These are phyloP conservation scores for Kodamaea kakaduensis DNA, from an alignment of 805 yeast genomes.

Conservation along the genomic window DNA sequence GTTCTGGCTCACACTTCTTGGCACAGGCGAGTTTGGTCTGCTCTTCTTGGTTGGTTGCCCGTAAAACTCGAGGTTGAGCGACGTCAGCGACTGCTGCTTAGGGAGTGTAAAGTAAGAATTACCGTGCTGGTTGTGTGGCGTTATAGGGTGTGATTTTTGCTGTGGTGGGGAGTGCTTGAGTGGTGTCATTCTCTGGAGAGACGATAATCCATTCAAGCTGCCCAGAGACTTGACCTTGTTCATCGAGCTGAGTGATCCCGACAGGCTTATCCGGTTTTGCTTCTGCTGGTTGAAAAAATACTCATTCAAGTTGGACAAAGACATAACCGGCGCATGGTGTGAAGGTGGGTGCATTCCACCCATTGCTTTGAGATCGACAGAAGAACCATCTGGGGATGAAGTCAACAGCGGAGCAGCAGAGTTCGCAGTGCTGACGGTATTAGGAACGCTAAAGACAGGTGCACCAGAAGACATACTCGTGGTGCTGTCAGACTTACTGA, in stretches of 20 bases:
- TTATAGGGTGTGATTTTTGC: slow-evolving; percentile 9
- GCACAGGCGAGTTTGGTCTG: slow-evolving; percentile 44
- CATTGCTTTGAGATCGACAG: slow-evolving; percentile 8
- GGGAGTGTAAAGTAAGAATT: slow-evolving; percentile 15
- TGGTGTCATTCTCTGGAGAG: slow-evolving; percentile 43
- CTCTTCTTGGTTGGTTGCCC: slow-evolving; percentile 32
- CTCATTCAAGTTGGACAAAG: slow-evolving; percentile 31
- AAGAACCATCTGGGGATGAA: slow-evolving; percentile 31
- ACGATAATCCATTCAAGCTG: slow-evolving; percentile 20
- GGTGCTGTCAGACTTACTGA: slow-evolving; percentile 24
- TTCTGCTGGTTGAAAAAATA: slow-evolving; percentile 23
- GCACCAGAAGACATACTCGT: slow-evolving; percentile 21
- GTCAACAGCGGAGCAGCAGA: slow-evolving; percentile 27
- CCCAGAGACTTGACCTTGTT: slow-evolving; percentile 22
- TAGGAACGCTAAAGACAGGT: slow-evolving; percentile 23
- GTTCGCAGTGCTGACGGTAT: slow-evolving; percentile 21
- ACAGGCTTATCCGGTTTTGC: slow-evolving; percentile 12
- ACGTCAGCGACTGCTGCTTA: slow-evolving; percentile 28
- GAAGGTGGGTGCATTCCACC: slow-evolving; percentile 7
- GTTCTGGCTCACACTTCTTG: neutral
- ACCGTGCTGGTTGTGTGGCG: slow-evolving; percentile 19
- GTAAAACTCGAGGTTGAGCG: slow-evolving; percentile 35
- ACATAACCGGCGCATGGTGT: slow-evolving; percentile 10
- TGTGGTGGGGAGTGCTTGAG: slow-evolving; percentile 20
- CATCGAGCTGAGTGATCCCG: slow-evolving; percentile 18